phyloP scores from a whole-genome alignment of 2,329 filamentous ascomycete species.

The Neobulgaria alba region DNA sequence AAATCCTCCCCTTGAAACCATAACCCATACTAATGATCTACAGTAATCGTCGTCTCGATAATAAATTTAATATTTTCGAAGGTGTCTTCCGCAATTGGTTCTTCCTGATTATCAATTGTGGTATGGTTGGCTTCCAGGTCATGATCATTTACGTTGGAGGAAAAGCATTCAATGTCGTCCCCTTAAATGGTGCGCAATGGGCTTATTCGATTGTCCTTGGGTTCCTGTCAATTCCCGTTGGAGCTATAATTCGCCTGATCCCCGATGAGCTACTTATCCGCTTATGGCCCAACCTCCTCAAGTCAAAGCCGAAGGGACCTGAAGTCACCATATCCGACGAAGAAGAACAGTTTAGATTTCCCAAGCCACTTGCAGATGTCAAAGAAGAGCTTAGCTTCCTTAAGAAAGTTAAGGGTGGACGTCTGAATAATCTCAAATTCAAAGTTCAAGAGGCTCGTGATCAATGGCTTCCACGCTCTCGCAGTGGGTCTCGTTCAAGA shows the following conservation, averaged over 20 bases:
- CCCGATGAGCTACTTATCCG: constrained; percentile 50
- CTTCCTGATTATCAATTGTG: constrained; percentile 74
- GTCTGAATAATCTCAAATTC: constrained; percentile 73
- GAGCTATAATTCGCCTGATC: constrained; percentile 70
- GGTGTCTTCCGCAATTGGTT: constrained; percentile 78
- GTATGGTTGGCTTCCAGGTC: constrained; percentile 85
- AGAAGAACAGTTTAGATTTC: constrained; percentile 57
- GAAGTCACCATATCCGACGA: constrained; percentile 55
- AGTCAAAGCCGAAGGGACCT: constrained; percentile 24
- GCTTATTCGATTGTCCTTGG: constrained; percentile 78
- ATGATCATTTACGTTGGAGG: constrained; percentile 87
- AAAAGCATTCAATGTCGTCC: constrained; percentile 57
- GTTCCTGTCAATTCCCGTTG: constrained; percentile 75
- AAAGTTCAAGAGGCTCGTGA: constrained; percentile 68
- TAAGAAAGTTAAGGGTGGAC: constrained; percentile 71
- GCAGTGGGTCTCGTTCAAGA: constrained; percentile 54
- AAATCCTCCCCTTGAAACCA: constrained; percentile 10
- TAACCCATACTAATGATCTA: constrained; percentile 6
- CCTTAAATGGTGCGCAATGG: constrained; percentile 71
- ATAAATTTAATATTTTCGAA: constrained; percentile 92
- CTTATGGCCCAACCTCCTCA: constrained; percentile 23
- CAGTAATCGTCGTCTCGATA: constrained; percentile 85
- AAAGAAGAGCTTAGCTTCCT: constrained; percentile 75
- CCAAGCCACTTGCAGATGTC: constrained; percentile 64
- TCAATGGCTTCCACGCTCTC: constrained; percentile 51